Evolutionary conservation across 2,329 filamentous ascomycete species (phyloP), one percentile per base, ranked within the genome.

Genomic region (Fusarium aywerte): DNA sequence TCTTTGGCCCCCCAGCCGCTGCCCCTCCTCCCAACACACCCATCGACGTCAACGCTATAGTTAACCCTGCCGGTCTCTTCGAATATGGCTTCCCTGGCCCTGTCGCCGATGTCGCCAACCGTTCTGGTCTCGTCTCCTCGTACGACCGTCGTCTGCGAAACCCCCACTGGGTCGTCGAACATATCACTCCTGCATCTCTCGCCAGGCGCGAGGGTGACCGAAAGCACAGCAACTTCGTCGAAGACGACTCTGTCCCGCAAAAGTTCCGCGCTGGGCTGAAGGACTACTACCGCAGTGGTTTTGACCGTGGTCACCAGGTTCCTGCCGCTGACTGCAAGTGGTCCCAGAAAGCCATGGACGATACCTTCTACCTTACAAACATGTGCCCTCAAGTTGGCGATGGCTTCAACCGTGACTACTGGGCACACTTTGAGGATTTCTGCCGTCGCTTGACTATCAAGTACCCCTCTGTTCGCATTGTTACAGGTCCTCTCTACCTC

Each of bases 321-420:
- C 96, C 96, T 11, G 96, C 96, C 7, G 96, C 96, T 38, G 96
- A 99, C 80, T 92, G 92, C 57, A 97, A 96, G 82, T 99, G 96
- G 94, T 92, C 89, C 66, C 96, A 99, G 80, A 79, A 87, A 33
- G 94, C 96, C 67, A 97, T 99, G 93, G 89, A 99, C 80, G 92
- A 92, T 58, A 99, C 96, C 4, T 99, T 99, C 76, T 90, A 88
- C 75, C 86, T 99, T 56, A 90, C 87, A 76, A 99, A 99, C 82
- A 99, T 99, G 94, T 97, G 94, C 76, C 96, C 96, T 31, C 96
- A 99, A 81, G 96, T 99, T 29, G 96, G 96, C 70, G 93, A 97
- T 76, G 96, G 96, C 60, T 99, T 99, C 85, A 99, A 99, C 82
- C 87, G 96, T 50, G 96, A 99, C 82, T 99, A 99, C 86, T 99